Conservation (phyloP, 805 yeast species). For the Candida sanyiensis region DNA sequence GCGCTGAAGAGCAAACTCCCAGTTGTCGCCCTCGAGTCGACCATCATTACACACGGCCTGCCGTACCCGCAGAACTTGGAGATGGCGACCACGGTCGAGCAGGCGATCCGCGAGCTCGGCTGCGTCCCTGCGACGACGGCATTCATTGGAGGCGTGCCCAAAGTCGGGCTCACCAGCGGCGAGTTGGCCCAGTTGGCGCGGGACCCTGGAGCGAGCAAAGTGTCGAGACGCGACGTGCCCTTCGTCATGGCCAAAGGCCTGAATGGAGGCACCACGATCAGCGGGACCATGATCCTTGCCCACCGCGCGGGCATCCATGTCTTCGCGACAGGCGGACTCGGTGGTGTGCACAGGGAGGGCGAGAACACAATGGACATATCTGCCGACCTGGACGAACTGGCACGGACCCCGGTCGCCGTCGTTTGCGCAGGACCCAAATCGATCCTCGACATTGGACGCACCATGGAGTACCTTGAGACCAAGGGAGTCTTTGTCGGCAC, state of each 20-base stretch:
- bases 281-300: conserved; percentile 82
- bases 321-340: conserved; percentile 91
- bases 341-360: conserved; percentile 84
- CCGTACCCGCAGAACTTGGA: conserved; percentile 72
- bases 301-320: conserved; percentile 70
- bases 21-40: conserved; percentile 77
- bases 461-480: conserved; percentile 83
- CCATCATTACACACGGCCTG: conserved; percentile 85
- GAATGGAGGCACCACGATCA: conserved; percentile 88
- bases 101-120: conserved; percentile 50
- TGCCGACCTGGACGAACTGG: conserved; percentile 82
- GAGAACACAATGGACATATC: conserved; percentile 72
- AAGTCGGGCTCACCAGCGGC: conserved; percentile 50
- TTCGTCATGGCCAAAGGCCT: conserved; percentile 54
- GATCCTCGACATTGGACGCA: conserved; percentile 71
- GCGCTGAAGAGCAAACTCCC: conserved; percentile 58
- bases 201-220: conserved; percentile 42
- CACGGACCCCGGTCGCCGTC: conserved; percentile 80
- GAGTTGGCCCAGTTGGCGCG: conserved; percentile 46
- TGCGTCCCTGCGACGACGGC: conserved; percentile 85
- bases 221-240: conserved; percentile 78
- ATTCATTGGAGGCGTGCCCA: conserved; percentile 63
- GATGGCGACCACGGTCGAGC: conserved; percentile 70
- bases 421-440: conserved; percentile 91
- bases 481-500: conserved; percentile 87